A percentile compares a stretch with the other conserved stretches of the same genome.
Conservation (phyloP, 768 basidiomycete genomes). For the Amanita pallidorosea region DNA sequence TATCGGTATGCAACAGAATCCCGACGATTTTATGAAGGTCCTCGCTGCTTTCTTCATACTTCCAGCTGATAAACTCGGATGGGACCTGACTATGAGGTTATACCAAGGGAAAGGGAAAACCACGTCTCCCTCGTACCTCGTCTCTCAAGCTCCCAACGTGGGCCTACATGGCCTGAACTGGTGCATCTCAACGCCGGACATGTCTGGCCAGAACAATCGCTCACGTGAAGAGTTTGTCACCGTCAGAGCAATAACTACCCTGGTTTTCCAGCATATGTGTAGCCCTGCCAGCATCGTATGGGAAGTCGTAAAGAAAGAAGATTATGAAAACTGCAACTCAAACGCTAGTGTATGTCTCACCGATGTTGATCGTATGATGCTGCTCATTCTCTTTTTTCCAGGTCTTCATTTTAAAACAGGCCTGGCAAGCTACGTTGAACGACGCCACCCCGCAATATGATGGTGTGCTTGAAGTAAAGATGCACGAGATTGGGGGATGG, state of each 20-base stretch:
- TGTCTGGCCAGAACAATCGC: background rate
- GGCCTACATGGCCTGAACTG: background rate
- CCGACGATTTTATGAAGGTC: no score
- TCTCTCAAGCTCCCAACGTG: background rate
- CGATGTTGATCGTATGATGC: no score
- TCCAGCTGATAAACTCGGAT: no score
- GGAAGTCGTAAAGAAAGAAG: background rate
- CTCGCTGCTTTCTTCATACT: no score
- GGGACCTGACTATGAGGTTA: no score
- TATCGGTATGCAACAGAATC: no score
- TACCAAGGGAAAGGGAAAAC: no score
- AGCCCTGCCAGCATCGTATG: background rate
- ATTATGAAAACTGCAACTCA: background rate
- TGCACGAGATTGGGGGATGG: background rate
- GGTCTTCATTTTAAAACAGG: constrained; percentile 1
- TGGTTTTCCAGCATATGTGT: background rate
- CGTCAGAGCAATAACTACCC: background rate
- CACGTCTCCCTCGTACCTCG: background rate
- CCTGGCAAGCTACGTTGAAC: background rate
- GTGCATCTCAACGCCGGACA: background rate
- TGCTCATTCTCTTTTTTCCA: background rate
- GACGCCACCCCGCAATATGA: background rate
- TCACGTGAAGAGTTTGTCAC: background rate
- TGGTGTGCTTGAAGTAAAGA: background rate
- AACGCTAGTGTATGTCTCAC: background rate